Evolutionary conservation across 495 filamentous ascomycete species (phyloP).

Genomic region (Sordaria brevicollis): DNA sequence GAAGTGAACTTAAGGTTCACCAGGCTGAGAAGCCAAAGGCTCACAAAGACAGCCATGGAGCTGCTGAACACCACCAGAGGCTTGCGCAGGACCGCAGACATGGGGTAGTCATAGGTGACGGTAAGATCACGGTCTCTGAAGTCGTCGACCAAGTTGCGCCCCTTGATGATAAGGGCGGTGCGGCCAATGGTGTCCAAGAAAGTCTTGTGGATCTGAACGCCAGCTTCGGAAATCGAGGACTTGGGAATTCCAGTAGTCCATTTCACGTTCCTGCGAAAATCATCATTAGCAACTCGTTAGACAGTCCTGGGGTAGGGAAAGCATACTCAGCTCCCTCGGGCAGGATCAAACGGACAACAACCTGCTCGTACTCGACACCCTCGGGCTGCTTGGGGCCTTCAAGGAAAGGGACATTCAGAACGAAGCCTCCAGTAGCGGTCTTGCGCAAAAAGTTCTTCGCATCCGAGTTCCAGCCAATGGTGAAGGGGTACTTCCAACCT

Average conservation of each 20-base stretch:
- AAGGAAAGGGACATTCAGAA: constrained; percentile 93
- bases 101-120: constrained; percentile 80
- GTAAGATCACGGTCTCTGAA: constrained; percentile 68
- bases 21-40: constrained; percentile 64
- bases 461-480: constrained; percentile 86
- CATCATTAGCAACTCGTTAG: not conserved
- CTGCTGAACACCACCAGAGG: constrained; percentile 75
- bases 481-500: constrained; percentile 95
- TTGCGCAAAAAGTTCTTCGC: constrained; percentile 64
- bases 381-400: constrained; percentile 81
- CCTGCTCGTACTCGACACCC: constrained; percentile 73
- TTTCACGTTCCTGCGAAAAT: constrained; percentile 48
- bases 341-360: constrained; percentile 70
- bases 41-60: constrained; percentile 60
- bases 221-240: constrained; percentile 48
- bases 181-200: constrained; percentile 93
- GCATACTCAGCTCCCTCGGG: constrained; percentile 87
- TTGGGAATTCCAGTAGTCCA: constrained; percentile 52
- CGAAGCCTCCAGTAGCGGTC: constrained; percentile 51
- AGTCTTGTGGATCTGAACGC: constrained; percentile 45
- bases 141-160: constrained; percentile 81
- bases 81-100: constrained; percentile 69
- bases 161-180: constrained; percentile 69
- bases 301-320: not conserved
- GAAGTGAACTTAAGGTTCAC: constrained; percentile 49